Evolutionary conservation across 2,329 filamentous ascomycete species (phyloP).

Genomic region (Trichoderma aggressivum): DNA sequence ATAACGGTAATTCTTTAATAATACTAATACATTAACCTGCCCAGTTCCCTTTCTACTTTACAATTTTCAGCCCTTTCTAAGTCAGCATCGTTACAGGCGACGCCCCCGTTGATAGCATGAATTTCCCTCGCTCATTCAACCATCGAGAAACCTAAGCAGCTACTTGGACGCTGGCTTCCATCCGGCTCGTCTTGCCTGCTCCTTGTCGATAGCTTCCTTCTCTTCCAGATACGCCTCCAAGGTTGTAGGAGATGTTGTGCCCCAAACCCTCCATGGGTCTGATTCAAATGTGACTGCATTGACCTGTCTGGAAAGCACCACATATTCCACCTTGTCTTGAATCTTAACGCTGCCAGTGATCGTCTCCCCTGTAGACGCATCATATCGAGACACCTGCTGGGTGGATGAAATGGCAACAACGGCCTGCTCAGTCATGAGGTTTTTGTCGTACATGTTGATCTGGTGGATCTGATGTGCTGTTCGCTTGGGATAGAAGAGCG

Average conservation of each 20-base stretch:
- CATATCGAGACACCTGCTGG: slow-evolving; percentile 50
- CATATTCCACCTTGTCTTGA: slow-evolving; percentile 58
- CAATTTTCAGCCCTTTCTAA: background rate
- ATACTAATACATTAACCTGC: background rate
- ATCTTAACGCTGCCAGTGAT: slow-evolving; percentile 48
- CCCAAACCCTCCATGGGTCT: slow-evolving; percentile 62
- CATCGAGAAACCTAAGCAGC: background rate
- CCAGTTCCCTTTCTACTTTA: background rate
- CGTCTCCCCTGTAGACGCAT: slow-evolving; percentile 35
- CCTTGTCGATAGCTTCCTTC: slow-evolving; percentile 33
- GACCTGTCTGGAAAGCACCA: slow-evolving; percentile 55
- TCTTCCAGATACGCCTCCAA: slow-evolving; percentile 40
- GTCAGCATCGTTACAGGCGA: background rate
- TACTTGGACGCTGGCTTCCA: slow-evolving; percentile 25
- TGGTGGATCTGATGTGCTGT: slow-evolving; percentile 53
- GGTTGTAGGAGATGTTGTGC: slow-evolving; percentile 55
- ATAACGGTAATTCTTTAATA: background rate
- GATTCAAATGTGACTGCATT: slow-evolving; percentile 46
- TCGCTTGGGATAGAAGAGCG: slow-evolving; percentile 45
- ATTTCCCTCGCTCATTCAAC: too few relatives aligned
- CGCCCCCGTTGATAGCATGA: background rate
- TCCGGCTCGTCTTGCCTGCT: slow-evolving; percentile 34
- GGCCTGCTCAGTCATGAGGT: slow-evolving; percentile 45
- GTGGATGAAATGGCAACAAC: slow-evolving; percentile 58
- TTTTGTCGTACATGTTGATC: slow-evolving; percentile 42